Evolutionary conservation across 305 asterid species (phyloP), one percentile per base, ranked within the genome.

Genomic region (Euphrasia arctica): DNA sequence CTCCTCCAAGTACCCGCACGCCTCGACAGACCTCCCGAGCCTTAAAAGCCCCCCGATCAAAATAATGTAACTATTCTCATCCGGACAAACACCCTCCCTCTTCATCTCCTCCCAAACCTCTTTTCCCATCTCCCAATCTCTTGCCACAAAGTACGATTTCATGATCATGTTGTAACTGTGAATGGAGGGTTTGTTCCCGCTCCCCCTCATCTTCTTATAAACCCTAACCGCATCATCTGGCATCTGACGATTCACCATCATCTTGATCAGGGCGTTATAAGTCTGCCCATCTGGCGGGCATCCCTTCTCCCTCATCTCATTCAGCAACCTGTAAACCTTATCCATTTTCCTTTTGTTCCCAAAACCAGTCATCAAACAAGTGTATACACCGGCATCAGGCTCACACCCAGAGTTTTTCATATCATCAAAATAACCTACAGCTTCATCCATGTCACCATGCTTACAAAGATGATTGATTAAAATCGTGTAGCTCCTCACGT

Each of bases 81-180:
- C 95, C 0, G 99, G 96, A 66, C 95, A 93, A 34, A 82, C 82
- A 0, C 97, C 96, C 47, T 71, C 83, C 75, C 69, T 75, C 65
- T 73, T 90, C 97, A 92, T 92, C 83, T 92, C 97, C 70, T 87
- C 89, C 98, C 97, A 92, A 76, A 85, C 88, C 1, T 73, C 85
- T 67, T 66, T 74, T 0, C 85, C 93, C 89, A 80, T 78, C 54
- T 93, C 91, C 32, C 78, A 79, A 64, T 93, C 76, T 65, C 70
- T 79, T 0, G 76, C 73, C 34, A 74, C 55, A 59, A 90, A 90
- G 77, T 64, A 88, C 2, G 88, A 74, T 70, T 82, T 93, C 95
- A 93, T 80, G 77, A 88, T 73, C 97, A 93, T 90, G 77, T 90
- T 90, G 72, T 78, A 90, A 14, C 94, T 84, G 73, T 90, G 96